Conservation (phyloP, 1,284 basidiomycete genomes). For the Sanghuangporus sanghuang region DNA sequence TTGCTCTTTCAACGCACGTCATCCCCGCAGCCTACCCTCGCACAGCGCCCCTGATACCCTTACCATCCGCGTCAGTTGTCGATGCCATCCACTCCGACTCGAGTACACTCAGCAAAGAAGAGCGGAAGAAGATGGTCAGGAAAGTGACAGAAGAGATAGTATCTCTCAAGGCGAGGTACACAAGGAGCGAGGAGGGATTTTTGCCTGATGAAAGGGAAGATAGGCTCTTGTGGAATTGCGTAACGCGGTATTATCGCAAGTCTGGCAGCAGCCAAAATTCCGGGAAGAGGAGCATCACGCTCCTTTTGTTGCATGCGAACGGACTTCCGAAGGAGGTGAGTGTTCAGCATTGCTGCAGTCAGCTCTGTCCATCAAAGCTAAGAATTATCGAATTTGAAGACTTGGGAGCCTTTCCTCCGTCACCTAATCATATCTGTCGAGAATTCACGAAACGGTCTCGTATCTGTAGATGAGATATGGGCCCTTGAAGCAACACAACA, state of each 20-base stretch:
- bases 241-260: conserved; percentile 29
- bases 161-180: not conserved
- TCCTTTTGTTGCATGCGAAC: conserved; percentile 32
- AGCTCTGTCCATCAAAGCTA: not conserved
- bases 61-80: conserved; percentile 27
- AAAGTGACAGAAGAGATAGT: not conserved
- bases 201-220: not conserved
- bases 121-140: not conserved
- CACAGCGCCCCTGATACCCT: conserved; percentile 35
- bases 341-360: not conserved
- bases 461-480: conserved; percentile 50
- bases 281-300: conserved; percentile 22
- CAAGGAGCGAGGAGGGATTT: not conserved
- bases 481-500: conserved; percentile 51
- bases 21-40: conserved; percentile 70
- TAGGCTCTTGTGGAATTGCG: conserved; percentile 27
- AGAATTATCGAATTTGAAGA: conserved; percentile 21
- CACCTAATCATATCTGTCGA: conserved; percentile 18
- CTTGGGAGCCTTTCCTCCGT: conserved; percentile 30
- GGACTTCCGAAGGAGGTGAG: conserved; percentile 31
- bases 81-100: not conserved
- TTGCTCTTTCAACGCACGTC: conserved; percentile 54
- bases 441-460: not conserved
- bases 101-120: conserved; percentile 5
- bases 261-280: not conserved